phyloP scores from a whole-genome alignment of 106 monocot genomes.

The Dioscorea dumetorum region DNA sequence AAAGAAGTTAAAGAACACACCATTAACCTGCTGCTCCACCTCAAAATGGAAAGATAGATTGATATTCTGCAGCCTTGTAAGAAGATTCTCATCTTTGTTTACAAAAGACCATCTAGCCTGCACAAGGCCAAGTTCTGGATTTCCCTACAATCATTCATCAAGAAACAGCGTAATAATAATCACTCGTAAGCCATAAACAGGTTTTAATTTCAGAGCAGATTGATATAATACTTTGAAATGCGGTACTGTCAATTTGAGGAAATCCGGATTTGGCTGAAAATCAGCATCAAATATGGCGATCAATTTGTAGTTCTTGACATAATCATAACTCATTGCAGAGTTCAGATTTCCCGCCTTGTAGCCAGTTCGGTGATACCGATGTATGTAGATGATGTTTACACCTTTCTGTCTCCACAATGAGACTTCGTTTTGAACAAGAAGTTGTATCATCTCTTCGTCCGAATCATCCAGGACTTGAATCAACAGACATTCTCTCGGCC shows the following conservation, averaged over 20 bases:
- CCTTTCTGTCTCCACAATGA: slow-evolving; percentile 14
- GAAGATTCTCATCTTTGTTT: slow-evolving; percentile 31
- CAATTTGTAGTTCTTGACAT: slow-evolving; percentile 19
- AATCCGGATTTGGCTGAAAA: slow-evolving; percentile 21
- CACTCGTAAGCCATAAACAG: not conserved
- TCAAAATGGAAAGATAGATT: slow-evolving; percentile 32
- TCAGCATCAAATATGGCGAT: not conserved
- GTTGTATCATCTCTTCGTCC: slow-evolving; percentile 13
- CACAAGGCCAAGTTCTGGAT: slow-evolving; percentile 33
- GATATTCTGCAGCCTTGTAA: slow-evolving; percentile 17
- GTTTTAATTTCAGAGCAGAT: not conserved
- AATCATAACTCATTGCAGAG: slow-evolving; percentile 22
- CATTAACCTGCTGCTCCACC: slow-evolving; percentile 39
- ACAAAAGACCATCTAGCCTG: slow-evolving; percentile 44
- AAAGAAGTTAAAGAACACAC: slow-evolving; percentile 23
- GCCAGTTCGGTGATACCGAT: slow-evolving; percentile 7
- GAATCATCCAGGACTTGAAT: slow-evolving; percentile 30
- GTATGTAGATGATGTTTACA: slow-evolving; percentile 11
- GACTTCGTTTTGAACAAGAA: slow-evolving; percentile 11
- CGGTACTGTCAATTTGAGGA: slow-evolving; percentile 26
- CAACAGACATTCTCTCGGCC: slow-evolving; percentile 22
- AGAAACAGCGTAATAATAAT: not conserved
- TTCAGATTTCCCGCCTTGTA: slow-evolving; percentile 27
- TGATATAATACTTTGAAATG: slow-evolving; percentile 15
- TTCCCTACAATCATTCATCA: slow-evolving; percentile 16